Conservation (phyloP, 768 basidiomycete species). For the Hygrophorus russula region DNA sequence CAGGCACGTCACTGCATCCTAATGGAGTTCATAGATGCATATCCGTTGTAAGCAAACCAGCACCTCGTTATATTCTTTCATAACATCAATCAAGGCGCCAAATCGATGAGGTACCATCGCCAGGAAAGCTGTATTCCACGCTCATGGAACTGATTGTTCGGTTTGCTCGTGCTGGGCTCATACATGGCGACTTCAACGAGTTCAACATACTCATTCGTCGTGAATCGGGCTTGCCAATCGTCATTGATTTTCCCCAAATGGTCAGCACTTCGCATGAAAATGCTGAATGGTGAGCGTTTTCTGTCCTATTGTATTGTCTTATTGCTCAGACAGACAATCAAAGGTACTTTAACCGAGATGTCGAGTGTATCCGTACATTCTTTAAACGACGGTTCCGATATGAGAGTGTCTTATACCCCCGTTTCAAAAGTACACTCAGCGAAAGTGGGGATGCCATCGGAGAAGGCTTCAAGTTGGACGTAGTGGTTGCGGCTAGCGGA, state of each 20-base stretch:
- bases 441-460: conserved; percentile 24
- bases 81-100: conserved; percentile 54
- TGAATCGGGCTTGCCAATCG: conserved; percentile 61
- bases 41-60: conserved; percentile 62
- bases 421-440: conserved; percentile 57
- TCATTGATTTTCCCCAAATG: conserved; percentile 99
- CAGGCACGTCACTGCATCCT: conserved; percentile 91
- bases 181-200: conserved; percentile 98
- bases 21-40: conserved; percentile 94
- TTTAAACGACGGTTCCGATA: conserved; percentile 88
- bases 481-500: conserved; percentile 89
- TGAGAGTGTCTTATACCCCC: conserved; percentile 83
- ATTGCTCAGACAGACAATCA: conserved; percentile 5
- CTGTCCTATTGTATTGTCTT: conserved; percentile 6
- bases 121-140: conserved; percentile 81
- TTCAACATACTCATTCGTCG: conserved; percentile 94
- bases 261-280: conserved; percentile 94
- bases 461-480: conserved; percentile 69
- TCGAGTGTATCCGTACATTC: conserved; percentile 90
- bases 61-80: conserved; percentile 1
- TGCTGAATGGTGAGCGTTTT: conserved; percentile 73
- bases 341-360: conserved; percentile 99
- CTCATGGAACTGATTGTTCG: conserved; percentile 96
- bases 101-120: conserved; percentile 71
- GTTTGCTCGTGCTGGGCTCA: conserved; percentile 87